These are phyloP conservation scores for Fraxinus xanthoxyloides DNA, from an alignment of 305 asterid genomes.

Conservation along the genomic window DNA sequence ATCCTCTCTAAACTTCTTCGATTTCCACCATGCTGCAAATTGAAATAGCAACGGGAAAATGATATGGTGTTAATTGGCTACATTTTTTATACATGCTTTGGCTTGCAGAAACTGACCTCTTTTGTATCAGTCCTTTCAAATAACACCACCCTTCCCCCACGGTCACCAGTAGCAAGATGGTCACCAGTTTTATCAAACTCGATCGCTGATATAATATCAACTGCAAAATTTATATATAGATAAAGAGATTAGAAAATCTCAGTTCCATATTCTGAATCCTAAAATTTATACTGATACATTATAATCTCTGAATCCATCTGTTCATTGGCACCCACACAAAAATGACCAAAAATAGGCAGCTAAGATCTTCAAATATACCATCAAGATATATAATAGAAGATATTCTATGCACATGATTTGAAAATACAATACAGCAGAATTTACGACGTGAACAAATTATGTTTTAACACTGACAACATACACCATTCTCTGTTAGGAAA, in stretches of 20 bases:
- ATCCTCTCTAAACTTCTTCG: slow-evolving; percentile 80
- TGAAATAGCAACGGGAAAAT: slow-evolving; percentile 20
- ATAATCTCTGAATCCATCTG: not conserved
- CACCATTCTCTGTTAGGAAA: not conserved
- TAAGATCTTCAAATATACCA: not conserved
- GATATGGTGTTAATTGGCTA: not conserved
- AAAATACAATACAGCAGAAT: not conserved
- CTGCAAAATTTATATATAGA: slow-evolving; percentile 45
- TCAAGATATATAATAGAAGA: not conserved
- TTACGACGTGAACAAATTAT: not conserved
- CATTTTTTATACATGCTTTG: slow-evolving; percentile 15
- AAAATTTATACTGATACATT: not conserved
- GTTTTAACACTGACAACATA: not conserved
- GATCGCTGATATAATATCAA: slow-evolving; percentile 91
- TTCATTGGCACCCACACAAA: not conserved
- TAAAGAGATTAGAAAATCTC: slow-evolving; percentile 16
- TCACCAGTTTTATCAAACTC: slow-evolving; percentile 96
- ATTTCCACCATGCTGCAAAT: slow-evolving; percentile 67
- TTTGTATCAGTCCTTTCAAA: slow-evolving; percentile 88
- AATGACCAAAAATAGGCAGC: not conserved
- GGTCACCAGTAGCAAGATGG: slow-evolving; percentile 98
- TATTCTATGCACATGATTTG: not conserved
- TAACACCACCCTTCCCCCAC: slow-evolving; percentile 98
- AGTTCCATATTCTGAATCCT: not conserved
- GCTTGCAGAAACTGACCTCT: slow-evolving; percentile 51